Evolutionary conservation across 768 basidiomycete species (phyloP), one percentile per base, ranked within the genome.

Genomic region (Xanthoconium purpureum): DNA sequence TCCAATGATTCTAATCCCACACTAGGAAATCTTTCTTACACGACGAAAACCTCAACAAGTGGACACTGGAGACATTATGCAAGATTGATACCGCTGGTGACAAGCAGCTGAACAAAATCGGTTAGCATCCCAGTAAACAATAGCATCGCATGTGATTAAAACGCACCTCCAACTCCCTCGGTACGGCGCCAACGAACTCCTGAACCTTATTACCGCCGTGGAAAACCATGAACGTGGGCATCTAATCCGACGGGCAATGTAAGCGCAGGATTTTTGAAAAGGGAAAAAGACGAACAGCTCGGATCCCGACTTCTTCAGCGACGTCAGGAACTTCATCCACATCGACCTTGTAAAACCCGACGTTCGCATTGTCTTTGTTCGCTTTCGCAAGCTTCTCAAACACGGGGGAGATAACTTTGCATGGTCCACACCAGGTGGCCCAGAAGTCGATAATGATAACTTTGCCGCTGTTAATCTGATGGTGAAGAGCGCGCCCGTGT

Each of bases 261-360:
- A 3, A 53, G 50, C 8, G 30, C 18, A 14, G 3, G 1, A 10
- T 5, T 6, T 0, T 30, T n/a, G 1, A 17, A 15, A 32, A 18
- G 17, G 17, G n/a, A 3, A 44, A 29, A 18, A 32, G 4, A 65
- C 84, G 33, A 56, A 88, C 87, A 29, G 83, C 80, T 61, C 75
- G 73, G 50, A 89, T 73, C 24, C 76, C 75, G 47, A 80, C 79
- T 65, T 81, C 82, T 52, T 77, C 65, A 0, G 80, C 59, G 50
- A 88, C 77, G 0, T 78, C 75, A 0, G 59, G 37, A 46, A 79
- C 76, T 6, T 72, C 71, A 62, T 92, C 89, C 24, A 88, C 80
- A 60, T 92, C 83, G 57, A 90, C 80, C 69, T 88, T 91, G 78
- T 83, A 86, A 74, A 88, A 91, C 17, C 74, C 75, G 57, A 85